A percentile compares a stretch with the other conserved stretches of the same genome.
Evolutionary conservation across 1,284 basidiomycete genomes (phyloP).

Genomic region (Bothia castanella): DNA sequence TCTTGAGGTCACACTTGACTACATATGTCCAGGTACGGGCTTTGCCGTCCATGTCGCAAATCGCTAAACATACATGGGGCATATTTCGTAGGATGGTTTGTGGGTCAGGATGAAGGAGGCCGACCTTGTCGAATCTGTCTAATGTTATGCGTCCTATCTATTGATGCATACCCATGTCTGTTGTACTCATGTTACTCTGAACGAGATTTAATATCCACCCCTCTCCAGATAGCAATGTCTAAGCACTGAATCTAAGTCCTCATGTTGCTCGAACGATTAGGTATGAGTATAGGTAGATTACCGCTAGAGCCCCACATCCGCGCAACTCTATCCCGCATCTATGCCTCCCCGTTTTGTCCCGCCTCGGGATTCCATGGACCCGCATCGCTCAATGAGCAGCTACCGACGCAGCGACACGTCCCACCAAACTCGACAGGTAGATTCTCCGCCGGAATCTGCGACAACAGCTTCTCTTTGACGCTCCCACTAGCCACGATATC

Average conservation of each 20-base stretch:
- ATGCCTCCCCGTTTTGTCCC: conserved; percentile 16
- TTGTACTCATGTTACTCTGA: too few species aligned
- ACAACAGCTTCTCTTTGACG: conserved; percentile 67
- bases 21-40: conserved; percentile 40
- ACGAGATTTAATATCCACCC: too few species aligned
- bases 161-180: background rate
- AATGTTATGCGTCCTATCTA: background rate
- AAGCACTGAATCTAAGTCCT: background rate
- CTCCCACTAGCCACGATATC: conserved; percentile 65
- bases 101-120: conserved; percentile 28
- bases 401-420: conserved; percentile 70
- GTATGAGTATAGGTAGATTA: conserved; percentile 34
- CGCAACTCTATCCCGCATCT: conserved; percentile 7
- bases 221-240: background rate
- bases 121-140: conserved; percentile 1
- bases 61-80: background rate
- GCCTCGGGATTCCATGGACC: conserved; percentile 81
- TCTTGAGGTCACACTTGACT: conserved; percentile 43
- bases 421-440: conserved; percentile 88
- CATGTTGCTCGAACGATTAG: conserved; percentile 28
- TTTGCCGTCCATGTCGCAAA: background rate
- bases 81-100: conserved; percentile 19
- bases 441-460: conserved; percentile 82
- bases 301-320: conserved; percentile 7
- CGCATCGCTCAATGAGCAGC: conserved; percentile 86